These are phyloP conservation scores for Colletotrichum endophyticum DNA, from an alignment of 2,329 filamentous ascomycete genomes.

Conservation along the genomic window DNA sequence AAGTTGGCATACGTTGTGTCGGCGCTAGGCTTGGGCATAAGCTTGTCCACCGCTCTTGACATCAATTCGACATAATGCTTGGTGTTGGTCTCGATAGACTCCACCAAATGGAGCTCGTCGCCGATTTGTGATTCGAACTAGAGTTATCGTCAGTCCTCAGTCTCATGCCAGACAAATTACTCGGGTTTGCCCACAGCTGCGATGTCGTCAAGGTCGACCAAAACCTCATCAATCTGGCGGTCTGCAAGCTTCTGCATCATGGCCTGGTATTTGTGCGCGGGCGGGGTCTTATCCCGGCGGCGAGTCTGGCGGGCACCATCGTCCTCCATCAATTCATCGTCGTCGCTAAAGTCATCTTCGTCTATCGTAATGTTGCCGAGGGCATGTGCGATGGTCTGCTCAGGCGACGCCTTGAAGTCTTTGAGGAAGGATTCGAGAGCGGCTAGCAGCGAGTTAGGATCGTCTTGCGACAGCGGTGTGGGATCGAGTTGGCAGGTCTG, in stretches of 20 bases:
- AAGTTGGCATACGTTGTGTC: slow-evolving; percentile 71
- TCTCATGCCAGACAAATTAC: slow-evolving; percentile 79
- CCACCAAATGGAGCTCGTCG: slow-evolving; percentile 74
- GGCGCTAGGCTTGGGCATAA: slow-evolving; percentile 78
- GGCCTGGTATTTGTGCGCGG: slow-evolving; percentile 86
- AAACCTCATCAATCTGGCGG: slow-evolving; percentile 75
- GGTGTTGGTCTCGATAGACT: slow-evolving; percentile 88
- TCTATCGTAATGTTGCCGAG: slow-evolving; percentile 85
- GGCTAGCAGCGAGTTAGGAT: slow-evolving; percentile 50
- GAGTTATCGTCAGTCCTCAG: slow-evolving; percentile 50
- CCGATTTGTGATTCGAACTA: slow-evolving; percentile 78
- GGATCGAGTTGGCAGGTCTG: slow-evolving; percentile 12
- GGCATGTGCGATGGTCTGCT: slow-evolving; percentile 76
- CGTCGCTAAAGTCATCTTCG: slow-evolving; percentile 85
- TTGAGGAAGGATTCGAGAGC: slow-evolving; percentile 88
- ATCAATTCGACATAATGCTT: slow-evolving; percentile 95
- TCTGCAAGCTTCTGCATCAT: slow-evolving; percentile 88
- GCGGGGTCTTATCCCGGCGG: slow-evolving; percentile 53
- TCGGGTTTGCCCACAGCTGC: slow-evolving; percentile 64
- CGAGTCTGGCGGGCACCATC: slow-evolving; percentile 61
- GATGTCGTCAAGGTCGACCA: slow-evolving; percentile 90
- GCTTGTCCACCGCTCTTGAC: slow-evolving; percentile 84
- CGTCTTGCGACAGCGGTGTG: not conserved
- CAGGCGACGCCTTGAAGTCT: slow-evolving; percentile 83
- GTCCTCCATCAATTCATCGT: slow-evolving; percentile 93